Evolutionary conservation across 257 asterid genomes (phyloP), one percentile per base, ranked within the genome.

Genomic region (Solanum arcanum): DNA sequence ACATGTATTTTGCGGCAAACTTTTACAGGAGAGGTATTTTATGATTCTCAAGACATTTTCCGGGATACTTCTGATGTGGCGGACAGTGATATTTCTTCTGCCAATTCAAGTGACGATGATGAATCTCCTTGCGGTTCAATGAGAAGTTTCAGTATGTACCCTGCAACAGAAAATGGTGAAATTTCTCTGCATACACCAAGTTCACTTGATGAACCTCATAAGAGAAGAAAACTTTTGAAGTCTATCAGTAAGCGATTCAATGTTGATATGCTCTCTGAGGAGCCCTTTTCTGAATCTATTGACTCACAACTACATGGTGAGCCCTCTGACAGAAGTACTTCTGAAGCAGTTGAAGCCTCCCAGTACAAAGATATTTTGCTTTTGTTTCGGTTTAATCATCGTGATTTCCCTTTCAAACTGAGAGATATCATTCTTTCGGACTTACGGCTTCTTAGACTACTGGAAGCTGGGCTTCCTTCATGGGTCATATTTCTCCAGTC

Each of bases 401-500:
- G 91, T 1, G 95, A 94, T 84, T 97, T 97, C 85, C 99, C 99
- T 46, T 95, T 95, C 85, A 95, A 92, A 90, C 88, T 97, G 33
- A 96, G 89, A 90, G 95, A 93, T 59, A 89, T 94, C 88, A 91
- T 97, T 20, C 93, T 93, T 94, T 87, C 94, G 62, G 96, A 96
- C 87, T 88, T 96, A 87, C 93, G 95, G 84, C 89, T 97, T 83
- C 99, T 96, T 84, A 96, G 98, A 85, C 92, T 96, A 68, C 93
- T 96, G 80, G 99, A 97, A 91, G 93, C 98, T 42, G 99, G 99
- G 29, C 98, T 97, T 90, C 99, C 99, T 46, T 93, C 99, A 74
- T 97, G 99, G 99, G 99, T 95, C 86, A 91, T 96, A 85, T 96
- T 97, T 92, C 97, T 97, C 87, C 99, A 97, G 86, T 96, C 99